Conservation (phyloP, 2,329 filamentous ascomycete species). For the Aspergillus fijiensis region DNA sequence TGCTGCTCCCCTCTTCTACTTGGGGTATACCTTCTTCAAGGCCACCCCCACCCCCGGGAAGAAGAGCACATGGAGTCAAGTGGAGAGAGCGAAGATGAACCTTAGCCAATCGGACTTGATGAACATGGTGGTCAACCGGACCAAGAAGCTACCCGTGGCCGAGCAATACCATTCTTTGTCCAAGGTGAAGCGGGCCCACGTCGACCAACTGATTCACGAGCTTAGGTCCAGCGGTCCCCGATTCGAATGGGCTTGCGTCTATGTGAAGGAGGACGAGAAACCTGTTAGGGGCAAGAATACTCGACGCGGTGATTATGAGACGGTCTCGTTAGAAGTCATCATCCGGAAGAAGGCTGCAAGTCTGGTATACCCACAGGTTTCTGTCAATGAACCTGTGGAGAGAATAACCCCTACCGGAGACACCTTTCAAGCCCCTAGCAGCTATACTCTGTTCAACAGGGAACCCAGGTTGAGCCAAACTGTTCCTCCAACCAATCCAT, state of each 20-base stretch:
- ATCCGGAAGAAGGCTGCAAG: slow-evolving; percentile 30
- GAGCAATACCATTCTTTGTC: slow-evolving; percentile 33
- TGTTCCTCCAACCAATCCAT: not conserved
- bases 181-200: slow-evolving; percentile 30
- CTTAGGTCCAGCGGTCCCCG: slow-evolving; percentile 28
- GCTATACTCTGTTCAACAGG: not conserved
- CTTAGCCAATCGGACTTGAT: slow-evolving; percentile 33
- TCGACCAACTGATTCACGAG: slow-evolving; percentile 38
- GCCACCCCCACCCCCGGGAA: slow-evolving; percentile 31
- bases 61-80: slow-evolving; percentile 32
- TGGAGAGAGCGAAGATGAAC: slow-evolving; percentile 31
- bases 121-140: slow-evolving; percentile 31
- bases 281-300: slow-evolving; percentile 28
- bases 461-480: not conserved
- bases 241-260: slow-evolving; percentile 41
- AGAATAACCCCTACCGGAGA: slow-evolving; percentile 16
- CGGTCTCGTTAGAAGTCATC: slow-evolving; percentile 36
- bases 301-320: slow-evolving; percentile 31
- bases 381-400: slow-evolving; percentile 15
- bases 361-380: slow-evolving; percentile 16
- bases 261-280: slow-evolving; percentile 33
- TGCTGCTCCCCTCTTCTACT: slow-evolving; percentile 24
- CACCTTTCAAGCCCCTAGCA: slow-evolving; percentile 5
- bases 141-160: slow-evolving; percentile 26
- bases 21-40: slow-evolving; percentile 38